Evolutionary conservation across 805 yeast species (phyloP).

Genomic region (Zygotorulaspora florentina): DNA sequence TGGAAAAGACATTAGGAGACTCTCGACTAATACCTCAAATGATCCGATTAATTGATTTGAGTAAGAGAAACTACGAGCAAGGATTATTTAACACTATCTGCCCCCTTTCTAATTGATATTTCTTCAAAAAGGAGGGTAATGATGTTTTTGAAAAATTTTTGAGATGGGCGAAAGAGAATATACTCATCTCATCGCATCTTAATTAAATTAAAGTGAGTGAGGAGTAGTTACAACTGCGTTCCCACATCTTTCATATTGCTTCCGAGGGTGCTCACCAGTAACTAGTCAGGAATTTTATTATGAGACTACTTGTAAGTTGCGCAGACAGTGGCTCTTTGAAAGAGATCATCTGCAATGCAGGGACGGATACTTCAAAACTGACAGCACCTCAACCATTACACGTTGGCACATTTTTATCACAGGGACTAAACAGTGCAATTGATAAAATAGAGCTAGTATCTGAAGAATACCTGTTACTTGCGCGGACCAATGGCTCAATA

Average conservation of each 20-base stretch:
- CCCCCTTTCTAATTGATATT: constrained; percentile 4
- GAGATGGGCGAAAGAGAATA: constrained; percentile 9
- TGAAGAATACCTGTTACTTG: constrained; percentile 38
- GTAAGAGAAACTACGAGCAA: background rate
- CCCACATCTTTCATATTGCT: too few relatives aligned
- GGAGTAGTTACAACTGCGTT: too few relatives aligned
- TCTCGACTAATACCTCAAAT: constrained; percentile 27
- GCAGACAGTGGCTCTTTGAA: constrained; percentile 66
- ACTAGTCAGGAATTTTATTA: constrained; percentile 19
- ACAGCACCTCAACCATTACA: constrained; percentile 60
- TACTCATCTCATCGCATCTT: constrained; percentile 11
- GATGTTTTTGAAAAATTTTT: constrained; percentile 11
- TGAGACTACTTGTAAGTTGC: constrained; percentile 62
- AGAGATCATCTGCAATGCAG: constrained; percentile 57
- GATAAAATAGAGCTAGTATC: constrained; percentile 37
- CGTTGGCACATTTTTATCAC: constrained; percentile 41
- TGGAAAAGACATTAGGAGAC: constrained; percentile 31
- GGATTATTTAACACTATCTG: background rate
- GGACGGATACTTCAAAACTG: constrained; percentile 76
- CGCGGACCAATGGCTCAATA: constrained; percentile 44
- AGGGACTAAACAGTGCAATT: constrained; percentile 40
- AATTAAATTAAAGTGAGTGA: background rate
- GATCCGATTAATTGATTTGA: background rate
- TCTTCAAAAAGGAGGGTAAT: constrained; percentile 1
- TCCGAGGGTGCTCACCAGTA: too few relatives aligned